Percentiles rank a stretch among this genome's conserved stretches.
These are phyloP conservation scores for Protea cynaroides DNA, from an alignment of 164 flowering plant genomes.

Conservation along the genomic window DNA sequence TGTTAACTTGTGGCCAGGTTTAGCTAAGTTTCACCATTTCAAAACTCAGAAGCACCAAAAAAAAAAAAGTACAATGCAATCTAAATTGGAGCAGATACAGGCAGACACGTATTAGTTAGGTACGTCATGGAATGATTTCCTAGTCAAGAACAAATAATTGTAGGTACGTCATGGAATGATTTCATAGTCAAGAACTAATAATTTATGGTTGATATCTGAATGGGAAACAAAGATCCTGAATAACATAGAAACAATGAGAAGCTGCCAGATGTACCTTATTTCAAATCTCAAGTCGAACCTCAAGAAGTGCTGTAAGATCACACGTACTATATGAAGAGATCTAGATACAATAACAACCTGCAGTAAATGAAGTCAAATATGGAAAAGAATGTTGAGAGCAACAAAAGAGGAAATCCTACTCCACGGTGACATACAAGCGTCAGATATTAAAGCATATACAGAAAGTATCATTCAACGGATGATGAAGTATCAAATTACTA, in stretches of 20 bases:
- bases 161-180: not conserved
- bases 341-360: slow-evolving; percentile 55
- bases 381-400: not conserved
- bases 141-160: not conserved
- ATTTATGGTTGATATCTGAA: not conserved
- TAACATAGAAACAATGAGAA: not conserved
- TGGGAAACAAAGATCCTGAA: not conserved
- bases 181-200: not conserved
- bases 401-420: not conserved
- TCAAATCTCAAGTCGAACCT: slow-evolving; percentile 21
- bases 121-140: not conserved
- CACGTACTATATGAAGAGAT: slow-evolving; percentile 52
- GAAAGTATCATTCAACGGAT: too few relatives aligned
- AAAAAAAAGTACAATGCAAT: too few relatives aligned
- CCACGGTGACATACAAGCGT: not conserved
- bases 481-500: too few relatives aligned
- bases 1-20: too few relatives aligned
- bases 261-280: slow-evolving; percentile 38
- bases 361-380: slow-evolving; percentile 8
- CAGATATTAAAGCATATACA: not conserved
- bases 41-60: not conserved
- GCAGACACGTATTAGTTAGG: not conserved
- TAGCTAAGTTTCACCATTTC: too few relatives aligned
- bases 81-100: not conserved
- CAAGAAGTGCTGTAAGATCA: slow-evolving; percentile 36